A percentile compares a stretch with the other conserved stretches of the same genome.
Conservation (phyloP, 2,329 filamentous ascomycete genomes). For the Penicillium sumatraense region DNA sequence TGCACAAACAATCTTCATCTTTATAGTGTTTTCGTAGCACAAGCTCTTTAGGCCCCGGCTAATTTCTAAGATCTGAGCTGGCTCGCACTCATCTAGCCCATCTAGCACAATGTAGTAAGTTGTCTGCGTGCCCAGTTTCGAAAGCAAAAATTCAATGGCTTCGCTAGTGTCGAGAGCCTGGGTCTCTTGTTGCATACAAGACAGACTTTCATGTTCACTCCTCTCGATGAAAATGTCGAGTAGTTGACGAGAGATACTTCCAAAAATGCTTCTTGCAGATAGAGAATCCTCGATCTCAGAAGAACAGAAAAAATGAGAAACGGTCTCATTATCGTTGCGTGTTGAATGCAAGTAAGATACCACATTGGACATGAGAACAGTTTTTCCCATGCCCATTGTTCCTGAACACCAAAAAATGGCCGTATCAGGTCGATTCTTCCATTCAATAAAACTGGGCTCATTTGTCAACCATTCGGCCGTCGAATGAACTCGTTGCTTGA, state of each 20-base stretch:
- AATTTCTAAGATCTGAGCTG: not conserved
- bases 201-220: not conserved
- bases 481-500: constrained; percentile 7
- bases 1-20: constrained; percentile 19
- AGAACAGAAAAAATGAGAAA: constrained; percentile 25
- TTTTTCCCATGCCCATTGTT: constrained; percentile 22
- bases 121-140: not conserved
- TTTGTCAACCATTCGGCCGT: constrained; percentile 17
- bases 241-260: constrained; percentile 24
- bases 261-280: constrained; percentile 23
- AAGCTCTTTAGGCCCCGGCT: not conserved
- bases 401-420: constrained; percentile 23
- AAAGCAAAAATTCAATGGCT: not conserved
- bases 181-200: not conserved
- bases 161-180: not conserved
- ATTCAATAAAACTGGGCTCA: constrained; percentile 14
- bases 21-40: not conserved
- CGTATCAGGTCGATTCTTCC: constrained; percentile 8
- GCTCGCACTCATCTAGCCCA: constrained; percentile 8
- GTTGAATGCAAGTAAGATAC: constrained; percentile 13
- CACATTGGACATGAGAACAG: constrained; percentile 21
- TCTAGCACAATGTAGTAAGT: constrained; percentile 7
- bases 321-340: constrained; percentile 4
- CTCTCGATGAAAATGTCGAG: constrained; percentile 5
- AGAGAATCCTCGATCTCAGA: constrained; percentile 7